Conservation (phyloP, 768 basidiomycete species). For the Mycena crocata region DNA sequence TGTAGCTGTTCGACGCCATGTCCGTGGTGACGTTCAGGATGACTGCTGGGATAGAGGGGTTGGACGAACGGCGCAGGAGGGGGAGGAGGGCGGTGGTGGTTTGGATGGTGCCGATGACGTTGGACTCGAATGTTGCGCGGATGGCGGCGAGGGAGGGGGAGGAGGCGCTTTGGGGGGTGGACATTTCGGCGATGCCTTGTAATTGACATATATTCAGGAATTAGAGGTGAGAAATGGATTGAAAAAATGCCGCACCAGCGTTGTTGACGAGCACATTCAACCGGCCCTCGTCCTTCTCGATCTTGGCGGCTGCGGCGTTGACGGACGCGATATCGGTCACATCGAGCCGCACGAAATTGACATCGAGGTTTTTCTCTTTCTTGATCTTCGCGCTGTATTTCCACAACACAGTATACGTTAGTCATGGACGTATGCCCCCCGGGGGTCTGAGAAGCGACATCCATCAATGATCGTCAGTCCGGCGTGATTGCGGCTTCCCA, state of each 20-base stretch:
- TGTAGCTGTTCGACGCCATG: no score
- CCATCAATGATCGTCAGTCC: no score
- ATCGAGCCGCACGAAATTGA: constrained; percentile 52
- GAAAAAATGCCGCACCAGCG: constrained; percentile 61
- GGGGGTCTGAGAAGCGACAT: no score
- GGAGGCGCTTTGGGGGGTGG: constrained; percentile 48
- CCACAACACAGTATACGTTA: no score
- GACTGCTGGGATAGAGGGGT: constrained; percentile 38
- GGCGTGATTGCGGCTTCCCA: no score
- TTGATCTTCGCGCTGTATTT: no score
- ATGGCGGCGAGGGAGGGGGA: constrained; percentile 47
- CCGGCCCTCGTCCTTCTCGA: constrained; percentile 53
- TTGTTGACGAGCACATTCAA: no score
- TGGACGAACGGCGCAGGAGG: constrained; percentile 47
- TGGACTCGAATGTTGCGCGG: constrained; percentile 53
- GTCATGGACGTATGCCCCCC: no score
- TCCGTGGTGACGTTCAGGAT: constrained; percentile 56
- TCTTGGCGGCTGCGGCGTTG: constrained; percentile 45
- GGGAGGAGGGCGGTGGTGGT: constrained; percentile 55
- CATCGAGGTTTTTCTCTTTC: no score
- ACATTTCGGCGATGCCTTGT: constrained; percentile 27
- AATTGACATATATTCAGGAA: constrained; percentile 19
- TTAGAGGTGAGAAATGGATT: constrained; percentile 46
- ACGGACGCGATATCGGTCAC: constrained; percentile 51
- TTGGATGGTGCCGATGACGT: constrained; percentile 58